phyloP scores from a whole-genome alignment of 768 basidiomycete species.

The Cystobasidium ongulense region DNA sequence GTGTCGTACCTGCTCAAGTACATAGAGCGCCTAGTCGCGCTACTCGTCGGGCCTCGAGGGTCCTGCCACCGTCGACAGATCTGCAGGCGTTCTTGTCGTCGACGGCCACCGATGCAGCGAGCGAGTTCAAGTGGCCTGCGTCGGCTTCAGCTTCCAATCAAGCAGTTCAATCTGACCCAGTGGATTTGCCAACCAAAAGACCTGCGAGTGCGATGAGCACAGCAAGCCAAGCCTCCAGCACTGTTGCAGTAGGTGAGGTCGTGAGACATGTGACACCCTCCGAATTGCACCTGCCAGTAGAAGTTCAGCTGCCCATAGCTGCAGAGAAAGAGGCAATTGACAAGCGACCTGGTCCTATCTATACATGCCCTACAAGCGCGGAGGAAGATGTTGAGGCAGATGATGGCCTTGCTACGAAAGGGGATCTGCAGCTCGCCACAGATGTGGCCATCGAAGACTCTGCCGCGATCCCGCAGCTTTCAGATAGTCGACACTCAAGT shows the following conservation, averaged over 20 bases:
- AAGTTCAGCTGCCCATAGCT: no score
- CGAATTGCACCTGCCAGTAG: no score
- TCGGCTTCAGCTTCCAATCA: not conserved
- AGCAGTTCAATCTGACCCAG: not conserved
- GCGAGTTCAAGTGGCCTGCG: not conserved
- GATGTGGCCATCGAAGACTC: no score
- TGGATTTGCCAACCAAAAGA: not conserved
- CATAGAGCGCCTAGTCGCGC: not conserved
- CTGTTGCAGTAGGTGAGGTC: not conserved
- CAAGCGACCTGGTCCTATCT: no score
- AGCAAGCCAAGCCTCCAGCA: not conserved
- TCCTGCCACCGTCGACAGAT: not conserved
- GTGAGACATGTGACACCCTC: not conserved
- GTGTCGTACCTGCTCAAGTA: not conserved
- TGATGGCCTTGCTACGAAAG: no score
- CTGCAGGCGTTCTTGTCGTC: not conserved
- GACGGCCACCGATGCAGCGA: not conserved
- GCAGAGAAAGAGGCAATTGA: no score
- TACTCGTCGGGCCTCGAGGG: not conserved
- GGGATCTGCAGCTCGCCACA: no score
- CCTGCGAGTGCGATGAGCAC: constrained; percentile 1
- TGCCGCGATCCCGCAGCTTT: no score
- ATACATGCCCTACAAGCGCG: no score
- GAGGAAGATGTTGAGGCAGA: no score
- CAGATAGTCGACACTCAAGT: no score